A percentile compares a stretch with the other conserved stretches of the same genome.
These are phyloP conservation scores for Ambrosia trifida DNA, from an alignment of 129 eudicot genomes.

Conservation along the genomic window DNA sequence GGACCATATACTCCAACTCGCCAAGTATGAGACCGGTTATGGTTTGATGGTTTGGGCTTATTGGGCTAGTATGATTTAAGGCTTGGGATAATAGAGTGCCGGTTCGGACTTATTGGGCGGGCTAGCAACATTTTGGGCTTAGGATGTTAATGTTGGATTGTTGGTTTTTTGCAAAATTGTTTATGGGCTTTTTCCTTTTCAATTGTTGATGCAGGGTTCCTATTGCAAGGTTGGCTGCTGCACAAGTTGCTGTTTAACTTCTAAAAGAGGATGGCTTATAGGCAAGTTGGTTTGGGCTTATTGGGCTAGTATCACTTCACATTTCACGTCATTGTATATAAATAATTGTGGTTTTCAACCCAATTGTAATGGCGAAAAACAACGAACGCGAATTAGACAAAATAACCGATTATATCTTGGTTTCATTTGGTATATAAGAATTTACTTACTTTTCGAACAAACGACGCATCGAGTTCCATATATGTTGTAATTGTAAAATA, in stretches of 20 bases:
- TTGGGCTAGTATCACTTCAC: no score
- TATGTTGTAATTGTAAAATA: neutral
- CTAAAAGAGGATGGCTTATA: conserved; percentile 5
- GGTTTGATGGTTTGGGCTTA: neutral
- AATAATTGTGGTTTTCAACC: conserved; percentile 25
- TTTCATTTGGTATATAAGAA: conserved; percentile 20
- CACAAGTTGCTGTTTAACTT: conserved; percentile 62
- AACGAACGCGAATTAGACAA: neutral
- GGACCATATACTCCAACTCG: no score
- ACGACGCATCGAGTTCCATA: neutral
- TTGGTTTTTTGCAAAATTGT: neutral
- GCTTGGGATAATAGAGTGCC: neutral
- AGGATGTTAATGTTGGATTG: neutral
- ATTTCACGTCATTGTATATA: conserved; percentile 33
- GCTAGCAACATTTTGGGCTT: neutral
- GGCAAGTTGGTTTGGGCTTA: no score
- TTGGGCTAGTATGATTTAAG: neutral
- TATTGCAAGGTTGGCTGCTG: conserved; percentile 93
- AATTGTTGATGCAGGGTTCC: conserved; percentile 62
- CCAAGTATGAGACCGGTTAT: neutral
- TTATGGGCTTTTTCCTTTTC: neutral
- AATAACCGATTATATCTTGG: conserved; percentile 11
- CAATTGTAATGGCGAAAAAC: conserved; percentile 28
- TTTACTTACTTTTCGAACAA: conserved; percentile 18
- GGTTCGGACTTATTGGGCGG: neutral